Percentiles rank a stretch among this genome's conserved stretches.
Conservation (phyloP, 371 early-diverging fungal genomes). For the Coemansia sp. region DNA sequence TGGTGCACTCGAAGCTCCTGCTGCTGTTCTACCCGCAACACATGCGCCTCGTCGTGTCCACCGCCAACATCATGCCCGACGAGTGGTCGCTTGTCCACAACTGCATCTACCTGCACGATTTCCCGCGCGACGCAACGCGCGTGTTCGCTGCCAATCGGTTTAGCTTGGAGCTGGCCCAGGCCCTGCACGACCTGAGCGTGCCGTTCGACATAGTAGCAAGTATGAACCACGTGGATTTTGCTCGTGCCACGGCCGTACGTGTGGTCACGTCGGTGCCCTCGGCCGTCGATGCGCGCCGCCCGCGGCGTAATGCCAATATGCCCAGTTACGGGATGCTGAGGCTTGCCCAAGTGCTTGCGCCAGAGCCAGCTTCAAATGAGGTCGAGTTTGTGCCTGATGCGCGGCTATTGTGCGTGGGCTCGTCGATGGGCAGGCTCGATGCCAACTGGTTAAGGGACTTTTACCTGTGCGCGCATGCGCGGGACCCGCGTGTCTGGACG, state of each 20-base stretch:
- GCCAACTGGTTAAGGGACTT: constrained; percentile 28
- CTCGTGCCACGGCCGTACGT: constrained; percentile 1
- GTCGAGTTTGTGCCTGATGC: constrained; percentile 10
- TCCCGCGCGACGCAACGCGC: not conserved
- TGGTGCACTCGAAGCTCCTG: constrained; percentile 33
- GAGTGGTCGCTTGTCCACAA: constrained; percentile 39
- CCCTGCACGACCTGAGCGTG: constrained; percentile 25
- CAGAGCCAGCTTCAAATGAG: too few relatives aligned
- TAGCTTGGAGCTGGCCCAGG: constrained; percentile 17
- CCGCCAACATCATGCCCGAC: constrained; percentile 19
- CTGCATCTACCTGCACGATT: constrained; percentile 31
- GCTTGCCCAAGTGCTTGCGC: constrained; percentile 8
- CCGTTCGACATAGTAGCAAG: constrained; percentile 9
- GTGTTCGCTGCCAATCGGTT: constrained; percentile 23
- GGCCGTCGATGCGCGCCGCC: not conserved
- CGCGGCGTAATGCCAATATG: constrained; percentile 8
- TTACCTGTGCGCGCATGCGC: constrained; percentile 25
- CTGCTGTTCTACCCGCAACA: constrained; percentile 12
- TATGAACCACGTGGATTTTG: constrained; percentile 31
- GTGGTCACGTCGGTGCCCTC: constrained; percentile 34
- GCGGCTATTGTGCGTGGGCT: constrained; percentile 19
- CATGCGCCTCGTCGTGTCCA: constrained; percentile 20
- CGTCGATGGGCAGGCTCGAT: constrained; percentile 27
- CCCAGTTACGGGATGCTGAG: constrained; percentile 23
- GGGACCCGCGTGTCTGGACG: not conserved